phyloP scores from a whole-genome alignment of 164 flowering plant species.

The Vitis rotundifolia region DNA sequence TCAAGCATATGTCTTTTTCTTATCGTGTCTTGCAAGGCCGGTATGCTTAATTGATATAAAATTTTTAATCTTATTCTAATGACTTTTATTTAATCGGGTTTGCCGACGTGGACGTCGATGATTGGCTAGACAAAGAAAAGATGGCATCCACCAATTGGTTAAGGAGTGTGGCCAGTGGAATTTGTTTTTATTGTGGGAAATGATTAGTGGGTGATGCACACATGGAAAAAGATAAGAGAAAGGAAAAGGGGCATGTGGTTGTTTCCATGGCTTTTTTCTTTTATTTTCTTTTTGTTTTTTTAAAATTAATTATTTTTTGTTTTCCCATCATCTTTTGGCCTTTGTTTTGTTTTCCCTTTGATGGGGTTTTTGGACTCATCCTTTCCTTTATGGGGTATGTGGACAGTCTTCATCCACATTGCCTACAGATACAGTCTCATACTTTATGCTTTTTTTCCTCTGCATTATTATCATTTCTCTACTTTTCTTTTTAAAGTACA shows the following conservation, averaged over 20 bases:
- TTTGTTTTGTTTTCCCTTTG: conserved; percentile 11
- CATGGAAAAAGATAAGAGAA: not conserved
- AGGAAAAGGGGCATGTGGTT: conserved; percentile 30
- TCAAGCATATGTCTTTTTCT: conserved; percentile 11
- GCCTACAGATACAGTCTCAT: not conserved
- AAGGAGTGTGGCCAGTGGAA: conserved; percentile 5
- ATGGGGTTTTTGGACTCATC: not conserved
- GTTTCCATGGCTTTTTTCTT: conserved; percentile 33
- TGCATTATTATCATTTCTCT: not conserved
- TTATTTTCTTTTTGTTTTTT: not conserved
- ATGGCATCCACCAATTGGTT: conserved; percentile 21
- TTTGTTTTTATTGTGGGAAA: conserved; percentile 34
- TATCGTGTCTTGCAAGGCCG: conserved; percentile 21
- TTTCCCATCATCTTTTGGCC: conserved; percentile 4
- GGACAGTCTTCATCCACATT: conserved; percentile 33
- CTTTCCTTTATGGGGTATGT: conserved; percentile 4
- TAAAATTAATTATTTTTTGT: not conserved
- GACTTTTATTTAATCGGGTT: not conserved
- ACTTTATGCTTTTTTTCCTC: not conserved
- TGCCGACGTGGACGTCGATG: not conserved
- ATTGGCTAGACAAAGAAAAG: conserved; percentile 7
- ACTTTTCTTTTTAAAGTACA: not conserved
- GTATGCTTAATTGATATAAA: not conserved
- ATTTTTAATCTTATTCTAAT: not conserved
- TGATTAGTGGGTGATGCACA: conserved; percentile 34